Evolutionary conservation across 371 early-diverging fungal genomes (phyloP).

Genomic region (Nematocida sp.): DNA sequence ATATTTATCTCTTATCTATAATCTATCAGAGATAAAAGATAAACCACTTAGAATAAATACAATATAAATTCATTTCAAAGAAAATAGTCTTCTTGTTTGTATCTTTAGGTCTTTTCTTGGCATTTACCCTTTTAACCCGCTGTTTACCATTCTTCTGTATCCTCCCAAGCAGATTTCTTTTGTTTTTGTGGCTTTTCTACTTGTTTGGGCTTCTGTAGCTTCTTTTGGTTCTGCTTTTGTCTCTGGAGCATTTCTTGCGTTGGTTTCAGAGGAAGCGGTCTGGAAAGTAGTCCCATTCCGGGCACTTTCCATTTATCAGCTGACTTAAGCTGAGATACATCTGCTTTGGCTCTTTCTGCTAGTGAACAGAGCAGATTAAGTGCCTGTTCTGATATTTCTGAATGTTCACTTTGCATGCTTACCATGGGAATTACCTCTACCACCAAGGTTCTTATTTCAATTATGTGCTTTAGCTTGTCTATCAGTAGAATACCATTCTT

Average conservation of each 20-base stretch:
- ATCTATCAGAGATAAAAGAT: too few relatives aligned
- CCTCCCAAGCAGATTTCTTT: not conserved
- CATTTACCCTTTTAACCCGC: not conserved
- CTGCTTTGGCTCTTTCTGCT: conserved; percentile 44
- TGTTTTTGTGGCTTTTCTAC: not conserved
- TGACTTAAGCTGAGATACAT: conserved; percentile 48
- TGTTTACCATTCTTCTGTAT: conserved; percentile 8
- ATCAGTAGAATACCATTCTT: conserved; percentile 23
- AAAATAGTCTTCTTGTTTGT: conserved; percentile 17
- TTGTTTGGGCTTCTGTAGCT: conserved; percentile 26
- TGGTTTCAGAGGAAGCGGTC: conserved; percentile 46
- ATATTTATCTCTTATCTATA: too few relatives aligned
- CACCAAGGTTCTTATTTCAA: conserved; percentile 7
- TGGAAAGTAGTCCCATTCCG: conserved; percentile 42
- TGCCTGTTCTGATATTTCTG: conserved; percentile 7
- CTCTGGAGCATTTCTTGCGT: conserved; percentile 36
- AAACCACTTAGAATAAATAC: too few relatives aligned
- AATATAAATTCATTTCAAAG: too few relatives aligned
- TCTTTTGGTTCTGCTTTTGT: conserved; percentile 51
- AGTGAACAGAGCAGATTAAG: conserved; percentile 25
- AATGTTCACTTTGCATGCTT: not conserved
- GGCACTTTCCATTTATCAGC: conserved; percentile 39
- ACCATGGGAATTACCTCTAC: conserved; percentile 24
- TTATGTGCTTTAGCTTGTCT: conserved; percentile 6
- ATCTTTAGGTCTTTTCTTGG: conserved; percentile 16